Evolutionary conservation across 2,329 filamentous ascomycete genomes (phyloP).

Genomic region (Laburnicola sp.): DNA sequence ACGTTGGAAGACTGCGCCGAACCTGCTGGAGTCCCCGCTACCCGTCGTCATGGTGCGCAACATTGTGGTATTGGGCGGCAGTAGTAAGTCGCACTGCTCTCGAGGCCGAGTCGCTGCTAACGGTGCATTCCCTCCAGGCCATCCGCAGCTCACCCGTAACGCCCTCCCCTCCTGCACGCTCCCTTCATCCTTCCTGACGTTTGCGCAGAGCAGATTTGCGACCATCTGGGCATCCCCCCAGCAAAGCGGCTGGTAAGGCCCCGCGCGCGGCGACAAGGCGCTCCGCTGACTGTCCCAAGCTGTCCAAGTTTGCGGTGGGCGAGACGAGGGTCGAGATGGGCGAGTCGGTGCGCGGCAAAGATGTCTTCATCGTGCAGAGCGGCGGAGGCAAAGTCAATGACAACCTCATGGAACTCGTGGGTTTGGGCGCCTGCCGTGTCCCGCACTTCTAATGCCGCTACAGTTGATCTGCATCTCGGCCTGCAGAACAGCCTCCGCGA

Average conservation of each 20-base stretch:
- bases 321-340: slow-evolving; percentile 95
- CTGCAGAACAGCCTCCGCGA: slow-evolving; percentile 91
- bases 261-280: neutral
- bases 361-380: slow-evolving; percentile 95
- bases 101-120: slow-evolving; percentile 1
- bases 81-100: slow-evolving; percentile 56
- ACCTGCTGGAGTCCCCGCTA: slow-evolving; percentile 12
- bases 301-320: slow-evolving; percentile 91
- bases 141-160: slow-evolving; percentile 15
- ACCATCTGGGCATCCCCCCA: slow-evolving; percentile 81
- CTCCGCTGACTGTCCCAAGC: slow-evolving; percentile 31
- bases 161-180: neutral
- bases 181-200: slow-evolving; percentile 14
- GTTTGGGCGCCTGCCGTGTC: slow-evolving; percentile 28
- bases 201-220: slow-evolving; percentile 67
- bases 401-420: slow-evolving; percentile 75
- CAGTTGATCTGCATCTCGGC: slow-evolving; percentile 94
- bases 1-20: slow-evolving; percentile 2
- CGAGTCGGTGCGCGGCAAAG: slow-evolving; percentile 95
- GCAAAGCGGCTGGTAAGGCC: slow-evolving; percentile 67
- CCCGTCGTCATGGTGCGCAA: slow-evolving; percentile 77
- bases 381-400: slow-evolving; percentile 93
- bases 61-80: slow-evolving; percentile 90
- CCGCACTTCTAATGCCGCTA: slow-evolving; percentile 30
- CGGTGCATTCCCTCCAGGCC: slow-evolving; percentile 4